phyloP scores from a whole-genome alignment of 1,284 basidiomycete species.

The Boletus smithii region DNA sequence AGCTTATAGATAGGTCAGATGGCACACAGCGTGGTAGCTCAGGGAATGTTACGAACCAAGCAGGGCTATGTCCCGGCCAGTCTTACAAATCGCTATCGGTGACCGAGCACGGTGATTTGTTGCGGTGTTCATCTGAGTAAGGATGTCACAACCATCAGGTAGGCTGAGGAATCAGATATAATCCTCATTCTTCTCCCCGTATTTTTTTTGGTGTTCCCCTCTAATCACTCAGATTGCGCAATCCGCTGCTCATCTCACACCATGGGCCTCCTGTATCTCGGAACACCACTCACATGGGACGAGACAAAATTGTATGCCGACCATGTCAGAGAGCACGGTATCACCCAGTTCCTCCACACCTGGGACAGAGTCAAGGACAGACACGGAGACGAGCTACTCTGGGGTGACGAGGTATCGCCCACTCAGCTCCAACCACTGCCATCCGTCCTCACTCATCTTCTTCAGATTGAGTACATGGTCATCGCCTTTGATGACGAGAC shows the following conservation, averaged over 20 bases:
- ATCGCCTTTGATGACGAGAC: constrained; percentile 78
- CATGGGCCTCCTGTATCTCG: constrained; percentile 95
- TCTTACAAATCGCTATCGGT: constrained; percentile 23
- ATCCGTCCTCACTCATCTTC: constrained; percentile 4
- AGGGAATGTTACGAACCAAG: too few species aligned
- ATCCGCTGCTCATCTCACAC: constrained; percentile 11
- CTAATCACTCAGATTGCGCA: constrained; percentile 13
- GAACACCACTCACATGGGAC: constrained; percentile 92
- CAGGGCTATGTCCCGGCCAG: too few species aligned
- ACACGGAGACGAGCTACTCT: constrained; percentile 90
- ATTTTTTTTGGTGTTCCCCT: too few species aligned
- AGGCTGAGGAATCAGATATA: constrained; percentile 4
- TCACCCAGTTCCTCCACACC: constrained; percentile 91
- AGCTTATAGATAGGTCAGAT: too few species aligned
- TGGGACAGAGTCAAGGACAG: constrained; percentile 92
- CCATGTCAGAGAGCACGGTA: constrained; percentile 91
- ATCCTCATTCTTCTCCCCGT: too few species aligned
- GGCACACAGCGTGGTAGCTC: too few species aligned
- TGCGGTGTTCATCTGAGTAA: constrained; percentile 29
- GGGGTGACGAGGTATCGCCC: constrained; percentile 90
- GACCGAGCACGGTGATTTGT: too few species aligned
- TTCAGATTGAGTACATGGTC: constrained; percentile 95
- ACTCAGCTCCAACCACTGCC: neutral
- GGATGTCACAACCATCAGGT: constrained; percentile 5
- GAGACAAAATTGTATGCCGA: constrained; percentile 86